Base-by-base conservation (phyloP, 164 flowering plant genomes). In the Stephania yunnanensis region DNA sequence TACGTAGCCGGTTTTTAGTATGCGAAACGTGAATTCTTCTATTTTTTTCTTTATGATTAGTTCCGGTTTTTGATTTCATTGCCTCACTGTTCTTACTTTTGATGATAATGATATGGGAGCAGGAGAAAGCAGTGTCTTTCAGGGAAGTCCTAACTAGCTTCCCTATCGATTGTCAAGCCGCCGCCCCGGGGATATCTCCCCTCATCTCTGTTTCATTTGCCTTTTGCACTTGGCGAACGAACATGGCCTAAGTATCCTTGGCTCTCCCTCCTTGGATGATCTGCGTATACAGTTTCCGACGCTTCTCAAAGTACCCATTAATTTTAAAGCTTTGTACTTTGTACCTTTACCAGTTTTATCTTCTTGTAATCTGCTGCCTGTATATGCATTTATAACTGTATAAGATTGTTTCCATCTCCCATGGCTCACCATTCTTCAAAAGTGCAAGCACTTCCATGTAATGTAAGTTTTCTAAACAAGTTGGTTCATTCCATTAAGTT, bases 171-270 rank as follows among this genome's bases (percentile, higher is more conserved):
- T 84, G 89, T 79, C 71, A 73, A 68, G 88, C 88, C 58, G 83
- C 89, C 71, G 81, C 88, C 50, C 76, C 44, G 78, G 80, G 68
- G 86, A 84, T 44, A 88, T 89, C 70, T 92, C 97, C 2, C 91
- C 94, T 7, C 97, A 92, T 82, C 73, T 92, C 68, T 89, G 97
- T 75, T 92, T 92, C 85, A 90, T 92, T 61, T 92, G 94, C 76
- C 81, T 92, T 3, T 70, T 92, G 74, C 97, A 92, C 87, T 83
- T 92, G 48, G 97, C 97, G n/a, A 92, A 90, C 74, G 94, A 92
- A 84, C 89, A 92, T 74, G 82, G 87, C 4, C 78, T 90, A 76
- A 82, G 77, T 71, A 87, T 92, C 74, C 74, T 68, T 8, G 90
- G 86, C 67, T 81, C 81, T 70, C 15, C 83, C 72, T 76, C 77